Conservation (phyloP, 768 basidiomycete species). For the Termitomyces sp. region DNA sequence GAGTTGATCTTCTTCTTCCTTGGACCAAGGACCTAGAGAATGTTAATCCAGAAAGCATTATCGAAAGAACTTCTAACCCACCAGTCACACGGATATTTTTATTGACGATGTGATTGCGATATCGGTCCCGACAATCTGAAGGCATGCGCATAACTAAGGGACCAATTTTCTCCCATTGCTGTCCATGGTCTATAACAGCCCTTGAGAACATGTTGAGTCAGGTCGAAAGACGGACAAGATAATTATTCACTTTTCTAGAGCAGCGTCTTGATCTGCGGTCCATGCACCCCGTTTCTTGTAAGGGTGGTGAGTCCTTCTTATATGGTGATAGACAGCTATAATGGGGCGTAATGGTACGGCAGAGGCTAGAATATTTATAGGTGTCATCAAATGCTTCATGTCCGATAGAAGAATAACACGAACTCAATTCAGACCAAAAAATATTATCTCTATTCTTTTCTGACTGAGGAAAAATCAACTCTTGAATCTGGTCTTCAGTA, state of each 20-base stretch:
- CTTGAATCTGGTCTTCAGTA: constrained; percentile 49
- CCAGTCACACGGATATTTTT: constrained; percentile 62
- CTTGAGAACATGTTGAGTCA: constrained; percentile 40
- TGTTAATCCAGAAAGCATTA: background rate
- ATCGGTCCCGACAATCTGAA: constrained; percentile 81
- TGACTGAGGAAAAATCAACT: constrained; percentile 67
- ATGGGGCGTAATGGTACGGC: constrained; percentile 76
- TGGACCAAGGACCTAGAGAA: constrained; percentile 62
- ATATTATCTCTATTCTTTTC: constrained; percentile 57
- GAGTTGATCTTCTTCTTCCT: constrained; percentile 74
- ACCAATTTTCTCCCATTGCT: constrained; percentile 81
- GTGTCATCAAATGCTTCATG: background rate
- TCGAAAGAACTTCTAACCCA: constrained; percentile 20
- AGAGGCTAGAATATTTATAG: constrained; percentile 42
- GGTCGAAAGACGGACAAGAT: background rate
- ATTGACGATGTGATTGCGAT: constrained; percentile 77
- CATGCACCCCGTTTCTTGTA: constrained; percentile 69
- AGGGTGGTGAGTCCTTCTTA: constrained; percentile 69
- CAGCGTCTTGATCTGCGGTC: constrained; percentile 60
- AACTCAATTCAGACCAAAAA: constrained; percentile 84
- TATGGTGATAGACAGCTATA: constrained; percentile 80
- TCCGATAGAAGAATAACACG: constrained; percentile 20
- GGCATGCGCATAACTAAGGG: constrained; percentile 69
- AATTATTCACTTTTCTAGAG: constrained; percentile 51
- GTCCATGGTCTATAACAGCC: constrained; percentile 66